These are phyloP conservation scores for Megacollybia marginata DNA, from an alignment of 768 basidiomycete genomes.

Conservation along the genomic window DNA sequence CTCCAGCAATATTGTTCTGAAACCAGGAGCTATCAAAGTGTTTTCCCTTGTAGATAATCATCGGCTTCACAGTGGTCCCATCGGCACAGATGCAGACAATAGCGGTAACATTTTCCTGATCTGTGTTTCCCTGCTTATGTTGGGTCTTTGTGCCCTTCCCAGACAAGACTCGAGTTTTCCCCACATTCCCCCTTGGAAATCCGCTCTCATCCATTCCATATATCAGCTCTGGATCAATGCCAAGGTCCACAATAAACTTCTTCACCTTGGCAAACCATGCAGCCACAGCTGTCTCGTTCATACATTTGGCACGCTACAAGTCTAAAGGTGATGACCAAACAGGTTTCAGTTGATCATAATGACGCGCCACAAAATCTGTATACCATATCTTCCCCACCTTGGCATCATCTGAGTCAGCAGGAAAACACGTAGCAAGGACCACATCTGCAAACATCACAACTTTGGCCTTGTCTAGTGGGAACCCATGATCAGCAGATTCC, in stretches of 20 bases:
- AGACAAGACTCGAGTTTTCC: conserved; percentile 19
- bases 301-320: conserved; percentile 17
- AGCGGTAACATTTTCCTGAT: conserved; percentile 20
- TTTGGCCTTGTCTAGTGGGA: conserved; percentile 4
- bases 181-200: conserved; percentile 14
- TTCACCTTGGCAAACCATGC: conserved; percentile 25
- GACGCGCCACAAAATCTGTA: conserved; percentile 15
- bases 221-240: conserved; percentile 13
- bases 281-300: conserved; percentile 22
- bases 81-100: conserved; percentile 13
- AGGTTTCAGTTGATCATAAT: conserved; percentile 19
- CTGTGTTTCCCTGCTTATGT: conserved; percentile 20
- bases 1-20: conserved; percentile 8
- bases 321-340: conserved; percentile 26
- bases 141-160: conserved; percentile 18
- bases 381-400: conserved; percentile 15
- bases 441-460: conserved; percentile 10
- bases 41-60: conserved; percentile 10
- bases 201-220: conserved; percentile 31
- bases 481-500: conserved; percentile 9
- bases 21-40: conserved; percentile 5
- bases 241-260: conserved; percentile 15
- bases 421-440: conserved; percentile 6
- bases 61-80: conserved; percentile 4
- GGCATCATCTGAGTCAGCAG: conserved; percentile 2